Base-by-base conservation (phyloP, 176 grass and related monocot genomes). In the Dendrocalamus sinicus region DNA sequence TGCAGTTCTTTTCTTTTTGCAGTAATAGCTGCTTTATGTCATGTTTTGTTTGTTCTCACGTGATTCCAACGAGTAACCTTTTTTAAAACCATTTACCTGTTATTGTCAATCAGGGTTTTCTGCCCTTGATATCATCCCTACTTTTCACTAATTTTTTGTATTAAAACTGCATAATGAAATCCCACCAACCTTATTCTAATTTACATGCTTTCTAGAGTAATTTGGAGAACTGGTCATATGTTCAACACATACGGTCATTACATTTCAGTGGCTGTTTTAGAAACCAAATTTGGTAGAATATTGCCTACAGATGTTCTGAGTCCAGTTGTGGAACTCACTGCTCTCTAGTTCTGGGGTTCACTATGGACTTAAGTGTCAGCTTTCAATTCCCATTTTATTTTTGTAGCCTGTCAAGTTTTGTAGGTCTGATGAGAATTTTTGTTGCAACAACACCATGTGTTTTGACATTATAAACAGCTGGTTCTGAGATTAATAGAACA, bases 251-350 rank as follows among this genome's bases (percentile, higher is more conserved):
- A 62, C 9, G 19, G 44, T 44, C 30, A 64, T 72, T 43, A 51
- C 66, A 55, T 55, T 74, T 75, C 12, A 44, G 15, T 73, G 7
- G n/a, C 46, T 30, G 7, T 62, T 67, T 75, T 67, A 65, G 8
- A 80, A 50, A 52, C 1, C 57, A 66, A 52, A 44, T 8, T 50
- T 54, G 46, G 19, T 61, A 40, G 20, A 51, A 47, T 30, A 1
- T 26, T 50, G 13, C 19, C 45, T 41, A 65, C 30, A 45, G 32
- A 28, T 52, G 9, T 26, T 77, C 44, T 78, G 22, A 12, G 53
- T 79, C 3, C 77, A 70, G 57, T 40, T 62, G 41, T 51, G 43
- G 76, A 52, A 86, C 41, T 39, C 58, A 37, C 54, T 85, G 53
- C 28, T 63, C 37, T 71, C 44, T 62, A 40, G 17, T 62, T 39